phyloP scores from a whole-genome alignment of 495 filamentous ascomycete species.

The Penicillium atrosanguineum region DNA sequence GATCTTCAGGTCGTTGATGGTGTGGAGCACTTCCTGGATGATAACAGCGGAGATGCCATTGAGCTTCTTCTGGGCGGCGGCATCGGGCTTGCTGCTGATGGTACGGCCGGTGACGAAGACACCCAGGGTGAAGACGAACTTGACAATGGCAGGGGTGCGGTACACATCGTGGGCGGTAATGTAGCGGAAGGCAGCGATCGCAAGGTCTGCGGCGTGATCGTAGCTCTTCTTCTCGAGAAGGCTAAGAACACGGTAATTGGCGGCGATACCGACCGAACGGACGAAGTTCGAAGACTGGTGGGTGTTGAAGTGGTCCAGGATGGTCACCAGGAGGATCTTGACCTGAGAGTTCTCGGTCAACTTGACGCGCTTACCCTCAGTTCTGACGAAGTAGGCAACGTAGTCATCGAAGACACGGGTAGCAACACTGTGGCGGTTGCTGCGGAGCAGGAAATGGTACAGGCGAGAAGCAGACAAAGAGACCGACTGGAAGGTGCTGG shows the following conservation, averaged over 20 bases:
- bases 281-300: slow-evolving; percentile 35
- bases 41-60: slow-evolving; percentile 18
- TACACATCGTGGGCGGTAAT: slow-evolving; percentile 28
- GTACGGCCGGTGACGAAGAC: slow-evolving; percentile 27
- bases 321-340: slow-evolving; percentile 26
- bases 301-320: slow-evolving; percentile 30
- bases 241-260: slow-evolving; percentile 28
- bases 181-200: slow-evolving; percentile 30
- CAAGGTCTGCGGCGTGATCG: slow-evolving; percentile 28
- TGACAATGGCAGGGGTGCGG: slow-evolving; percentile 24
- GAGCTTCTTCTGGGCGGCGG: slow-evolving; percentile 21
- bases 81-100: slow-evolving; percentile 12
- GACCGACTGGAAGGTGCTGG: slow-evolving; percentile 27
- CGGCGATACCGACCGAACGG: slow-evolving; percentile 38
- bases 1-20: slow-evolving; percentile 27
- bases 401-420: slow-evolving; percentile 23
- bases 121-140: slow-evolving; percentile 31
- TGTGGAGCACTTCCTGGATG: slow-evolving; percentile 23
- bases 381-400: slow-evolving; percentile 29
- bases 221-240: slow-evolving; percentile 27
- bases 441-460: slow-evolving; percentile 28
- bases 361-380: slow-evolving; percentile 31
- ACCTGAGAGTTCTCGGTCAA: slow-evolving; percentile 24
- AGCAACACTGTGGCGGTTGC: slow-evolving; percentile 21
- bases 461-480: slow-evolving; percentile 28